phyloP scores from a whole-genome alignment of 169 alveolate genomes.

The Eimeria acervulina region DNA sequence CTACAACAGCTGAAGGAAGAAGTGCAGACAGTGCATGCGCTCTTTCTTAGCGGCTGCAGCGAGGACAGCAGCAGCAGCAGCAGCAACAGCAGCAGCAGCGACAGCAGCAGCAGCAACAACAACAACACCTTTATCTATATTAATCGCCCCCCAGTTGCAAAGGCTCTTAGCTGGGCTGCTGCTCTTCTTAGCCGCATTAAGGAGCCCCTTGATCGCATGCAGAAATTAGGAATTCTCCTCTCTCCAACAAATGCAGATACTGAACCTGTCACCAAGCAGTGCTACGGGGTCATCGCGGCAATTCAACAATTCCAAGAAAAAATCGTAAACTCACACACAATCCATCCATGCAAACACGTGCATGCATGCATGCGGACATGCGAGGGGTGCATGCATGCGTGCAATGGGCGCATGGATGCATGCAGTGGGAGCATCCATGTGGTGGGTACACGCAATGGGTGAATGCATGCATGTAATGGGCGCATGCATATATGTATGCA shows the following conservation, averaged over 20 bases:
- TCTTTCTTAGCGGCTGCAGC: conserved; percentile 91
- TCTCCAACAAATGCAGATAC: conserved; percentile 94
- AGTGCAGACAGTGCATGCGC: conserved; percentile 90
- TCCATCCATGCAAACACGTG: conserved; percentile 57
- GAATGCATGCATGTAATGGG: too few relatives aligned
- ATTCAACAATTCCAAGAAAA: conserved; percentile 93
- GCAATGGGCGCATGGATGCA: neutral
- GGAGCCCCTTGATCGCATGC: conserved; percentile 95
- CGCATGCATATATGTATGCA: too few relatives aligned
- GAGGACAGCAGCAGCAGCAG: conserved; percentile 15
- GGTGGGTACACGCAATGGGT: too few relatives aligned
- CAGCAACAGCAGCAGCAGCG: conserved; percentile 86
- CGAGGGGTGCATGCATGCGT: neutral
- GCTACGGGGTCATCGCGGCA: conserved; percentile 90
- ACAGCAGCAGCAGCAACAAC: conserved; percentile 8
- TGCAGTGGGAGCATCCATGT: neutral
- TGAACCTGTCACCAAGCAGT: conserved; percentile 93
- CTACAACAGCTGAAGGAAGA: conserved; percentile 93
- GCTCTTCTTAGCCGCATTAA: conserved; percentile 93
- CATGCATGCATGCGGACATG: neutral
- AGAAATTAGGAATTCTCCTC: conserved; percentile 90
- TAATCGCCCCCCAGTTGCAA: conserved; percentile 98
- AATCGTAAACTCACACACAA: conserved; percentile 14
- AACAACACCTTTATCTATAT: conserved; percentile 92
- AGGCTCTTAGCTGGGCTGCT: conserved; percentile 96